Conservation (phyloP, 805 yeast species). For the Metschnikowia anglica region DNA sequence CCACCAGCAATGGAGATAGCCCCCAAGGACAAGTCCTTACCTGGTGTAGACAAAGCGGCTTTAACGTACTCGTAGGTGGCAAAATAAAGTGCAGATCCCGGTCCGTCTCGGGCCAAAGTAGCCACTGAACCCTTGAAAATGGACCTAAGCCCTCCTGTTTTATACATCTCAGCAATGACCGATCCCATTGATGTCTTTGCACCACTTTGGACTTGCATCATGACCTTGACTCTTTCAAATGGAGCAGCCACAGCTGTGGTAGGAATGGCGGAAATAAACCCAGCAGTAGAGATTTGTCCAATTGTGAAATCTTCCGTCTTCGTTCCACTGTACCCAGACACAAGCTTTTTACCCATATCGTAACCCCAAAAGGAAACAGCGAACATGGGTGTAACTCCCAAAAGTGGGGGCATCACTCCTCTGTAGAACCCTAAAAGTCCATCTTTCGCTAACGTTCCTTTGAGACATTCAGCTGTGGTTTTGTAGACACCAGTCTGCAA, state of each 20-base stretch:
- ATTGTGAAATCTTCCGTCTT: constrained; percentile 50
- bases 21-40: constrained; percentile 59
- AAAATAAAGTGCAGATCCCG: constrained; percentile 93
- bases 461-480: constrained; percentile 66
- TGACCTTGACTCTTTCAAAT: constrained; percentile 91
- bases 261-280: constrained; percentile 91
- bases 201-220: constrained; percentile 72
- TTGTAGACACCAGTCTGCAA: constrained; percentile 78
- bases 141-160: constrained; percentile 79
- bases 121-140: constrained; percentile 90
- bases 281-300: constrained; percentile 82
- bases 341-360: constrained; percentile 83
- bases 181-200: constrained; percentile 48
- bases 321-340: constrained; percentile 44
- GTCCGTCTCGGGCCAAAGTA: constrained; percentile 94
- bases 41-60: constrained; percentile 54
- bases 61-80: constrained; percentile 90
- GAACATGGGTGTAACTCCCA: constrained; percentile 99
- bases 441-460: constrained; percentile 64
- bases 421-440: constrained; percentile 83
- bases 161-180: constrained; percentile 66
- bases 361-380: constrained; percentile 99
- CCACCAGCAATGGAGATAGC: constrained; percentile 93
- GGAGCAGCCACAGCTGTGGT: constrained; percentile 98
- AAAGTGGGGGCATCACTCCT: constrained; percentile 90